Evolutionary conservation across 2,329 filamentous ascomycete species (phyloP).

Genomic region (Cyphellophora attinorum): DNA sequence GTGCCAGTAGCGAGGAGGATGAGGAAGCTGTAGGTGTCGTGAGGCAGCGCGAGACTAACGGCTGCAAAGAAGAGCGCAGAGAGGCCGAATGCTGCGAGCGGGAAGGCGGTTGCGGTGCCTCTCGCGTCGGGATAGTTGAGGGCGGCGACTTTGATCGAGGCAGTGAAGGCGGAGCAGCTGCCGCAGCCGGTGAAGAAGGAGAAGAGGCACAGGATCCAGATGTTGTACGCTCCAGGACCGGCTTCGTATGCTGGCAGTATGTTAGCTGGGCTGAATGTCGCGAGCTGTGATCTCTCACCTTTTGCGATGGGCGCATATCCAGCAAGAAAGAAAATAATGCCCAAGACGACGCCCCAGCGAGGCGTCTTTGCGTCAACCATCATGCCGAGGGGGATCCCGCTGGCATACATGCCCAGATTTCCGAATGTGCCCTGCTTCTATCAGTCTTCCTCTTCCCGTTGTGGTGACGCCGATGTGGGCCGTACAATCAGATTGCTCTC

Average conservation of each 20-base stretch:
- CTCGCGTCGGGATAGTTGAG: constrained; percentile 86
- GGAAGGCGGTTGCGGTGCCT: constrained; percentile 89
- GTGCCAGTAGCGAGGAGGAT: constrained; percentile 73
- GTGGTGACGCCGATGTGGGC: constrained; percentile 2
- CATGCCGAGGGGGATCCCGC: constrained; percentile 81
- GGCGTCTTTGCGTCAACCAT: constrained; percentile 78
- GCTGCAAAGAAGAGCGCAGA: constrained; percentile 95
- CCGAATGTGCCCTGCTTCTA: constrained; percentile 41
- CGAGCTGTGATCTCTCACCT: constrained; percentile 43
- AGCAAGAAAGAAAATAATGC: constrained; percentile 59
- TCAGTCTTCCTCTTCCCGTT: too few relatives aligned
- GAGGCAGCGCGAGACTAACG: constrained; percentile 69
- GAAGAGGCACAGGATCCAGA: constrained; percentile 63
- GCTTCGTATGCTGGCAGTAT: constrained; percentile 55
- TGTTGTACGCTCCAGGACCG: constrained; percentile 49
- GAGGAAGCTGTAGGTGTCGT: constrained; percentile 72
- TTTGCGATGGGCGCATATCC: constrained; percentile 75
- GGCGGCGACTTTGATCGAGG: constrained; percentile 76
- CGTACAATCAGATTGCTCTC: constrained; percentile 81
- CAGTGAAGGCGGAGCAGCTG: constrained; percentile 83
- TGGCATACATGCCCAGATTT: constrained; percentile 79
- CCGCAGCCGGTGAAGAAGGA: constrained; percentile 79
- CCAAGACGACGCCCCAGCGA: constrained; percentile 65
- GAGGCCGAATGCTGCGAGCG: constrained; percentile 82
- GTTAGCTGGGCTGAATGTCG: too few relatives aligned